Base-by-base conservation (phyloP, 495 filamentous ascomycete genomes). In the Aspergillus sclerotiicarbonarius region DNA sequence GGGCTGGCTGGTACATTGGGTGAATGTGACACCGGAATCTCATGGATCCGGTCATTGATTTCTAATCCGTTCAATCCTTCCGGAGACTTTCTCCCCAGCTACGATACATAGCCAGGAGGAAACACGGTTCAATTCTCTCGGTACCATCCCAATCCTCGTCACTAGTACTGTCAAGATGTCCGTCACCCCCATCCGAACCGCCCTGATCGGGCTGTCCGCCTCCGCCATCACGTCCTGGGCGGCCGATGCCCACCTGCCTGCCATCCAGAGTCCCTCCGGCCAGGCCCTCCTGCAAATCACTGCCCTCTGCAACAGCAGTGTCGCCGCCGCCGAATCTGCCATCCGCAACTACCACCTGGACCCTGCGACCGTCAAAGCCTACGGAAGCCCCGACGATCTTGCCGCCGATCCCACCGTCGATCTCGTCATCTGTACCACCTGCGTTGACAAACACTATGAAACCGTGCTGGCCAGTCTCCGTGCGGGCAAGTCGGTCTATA, bases 281-380 rank as follows among this genome's bases (percentile, higher is more conserved):
- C 33, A 9, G 33, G 33, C 8, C 19, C 71, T 80, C 8, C 87
- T 82, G 65, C 59, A 75, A 29, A 80, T 89, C 62, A 75, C 79
- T 8, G 85, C 85, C 1, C 70, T 90, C 6, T 77, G 80, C 62
- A 88, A 86, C 67, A 81, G 81, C 18, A 80, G 71, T 48, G 66
- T 72, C 13, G 62, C 68, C 0, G 71, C 78, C 7, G 82, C 85
- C 0, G 59, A 75, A 53, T 67, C 69, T 1, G 80, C 86, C 19
- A 80, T 84, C 25, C 57, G 60, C 33, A 52, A 64, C 6, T 82
- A 78, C 67, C 61, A 70, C 4, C 73, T 87, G 3, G 46, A 31
- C 25, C 68, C 73, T 4, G 39, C 67, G 6, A 20, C 56, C 15
- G 78, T 76, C 5, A 77, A 75, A 30, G 71, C 79, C 0, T 85